A percentile compares a stretch with the other conserved stretches of the same genome.
phyloP scores from a whole-genome alignment of 1,139 yeast genomes.

The Taphrina flavorubra region DNA sequence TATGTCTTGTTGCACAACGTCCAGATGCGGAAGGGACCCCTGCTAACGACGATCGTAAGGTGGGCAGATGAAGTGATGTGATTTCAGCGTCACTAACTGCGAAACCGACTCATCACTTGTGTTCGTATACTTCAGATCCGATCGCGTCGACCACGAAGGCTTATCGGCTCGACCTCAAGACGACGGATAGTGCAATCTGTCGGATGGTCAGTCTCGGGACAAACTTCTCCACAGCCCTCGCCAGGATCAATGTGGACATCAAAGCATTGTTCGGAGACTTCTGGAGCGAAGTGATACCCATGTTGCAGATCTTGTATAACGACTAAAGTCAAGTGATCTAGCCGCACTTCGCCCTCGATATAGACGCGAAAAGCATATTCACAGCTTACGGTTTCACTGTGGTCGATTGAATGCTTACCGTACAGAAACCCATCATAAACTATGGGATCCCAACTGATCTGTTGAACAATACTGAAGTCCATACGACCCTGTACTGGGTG shows the following conservation, averaged over 20 bases:
- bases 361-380: not conserved
- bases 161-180: not conserved
- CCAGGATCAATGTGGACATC: not conserved
- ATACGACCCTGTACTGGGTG: not conserved
- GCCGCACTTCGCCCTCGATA: not conserved
- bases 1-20: too few relatives aligned
- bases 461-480: not conserved
- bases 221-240: not conserved
- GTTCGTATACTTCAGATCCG: not conserved
- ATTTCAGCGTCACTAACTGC: too few relatives aligned
- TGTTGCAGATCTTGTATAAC: not conserved
- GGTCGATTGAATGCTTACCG: not conserved
- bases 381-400: not conserved
- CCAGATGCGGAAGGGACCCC: too few relatives aligned
- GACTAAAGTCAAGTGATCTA: not conserved
- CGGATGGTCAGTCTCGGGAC: not conserved
- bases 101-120: too few relatives aligned
- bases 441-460: not conserved
- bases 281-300: constrained; percentile 1
- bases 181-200: not conserved
- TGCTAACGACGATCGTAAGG: too few relatives aligned
- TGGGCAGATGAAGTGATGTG: too few relatives aligned
- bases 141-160: not conserved
- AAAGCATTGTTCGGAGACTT: not conserved
- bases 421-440: not conserved